Evolutionary conservation across 2,329 filamentous ascomycete genomes (phyloP).

Genomic region (Elsinoe ampelina): DNA sequence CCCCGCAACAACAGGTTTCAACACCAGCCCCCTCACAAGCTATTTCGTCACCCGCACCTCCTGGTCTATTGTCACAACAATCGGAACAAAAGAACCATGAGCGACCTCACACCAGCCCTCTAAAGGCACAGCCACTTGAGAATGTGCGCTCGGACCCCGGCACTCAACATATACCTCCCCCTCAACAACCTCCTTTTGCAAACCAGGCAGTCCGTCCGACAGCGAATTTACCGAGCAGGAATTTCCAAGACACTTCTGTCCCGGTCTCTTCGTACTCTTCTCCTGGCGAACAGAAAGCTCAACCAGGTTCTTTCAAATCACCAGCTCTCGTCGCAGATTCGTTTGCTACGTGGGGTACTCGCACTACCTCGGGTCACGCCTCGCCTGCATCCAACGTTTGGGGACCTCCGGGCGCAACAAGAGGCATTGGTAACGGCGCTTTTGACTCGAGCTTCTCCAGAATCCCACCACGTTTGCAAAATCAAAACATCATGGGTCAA

Average conservation of each 20-base stretch:
- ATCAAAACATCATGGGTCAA: constrained; percentile 22
- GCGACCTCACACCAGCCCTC: constrained; percentile 1
- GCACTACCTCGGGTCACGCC: constrained; percentile 26
- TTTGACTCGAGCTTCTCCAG: constrained; percentile 56
- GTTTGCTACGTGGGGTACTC: constrained; percentile 16
- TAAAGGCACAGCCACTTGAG: constrained; percentile 5
- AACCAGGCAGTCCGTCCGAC: constrained; percentile 44
- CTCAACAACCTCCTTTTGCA: constrained; percentile 28
- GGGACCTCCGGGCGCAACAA: constrained; percentile 59
- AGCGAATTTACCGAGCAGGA: not conserved
- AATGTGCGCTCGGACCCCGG: constrained; percentile 11
- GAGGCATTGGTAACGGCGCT: constrained; percentile 67
- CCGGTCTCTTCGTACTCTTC: constrained; percentile 42
- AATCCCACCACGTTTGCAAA: constrained; percentile 34
- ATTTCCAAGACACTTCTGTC: constrained; percentile 1
- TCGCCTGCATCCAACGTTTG: constrained; percentile 54
- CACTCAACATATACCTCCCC: not conserved
- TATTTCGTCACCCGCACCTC: constrained; percentile 25
- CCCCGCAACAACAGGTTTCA: constrained; percentile 45
- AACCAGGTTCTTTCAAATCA: constrained; percentile 21
- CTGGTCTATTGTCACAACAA: constrained; percentile 15
- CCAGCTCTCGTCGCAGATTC: constrained; percentile 14
- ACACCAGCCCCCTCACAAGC: constrained; percentile 39
- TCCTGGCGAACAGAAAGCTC: constrained; percentile 28
- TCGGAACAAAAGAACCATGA: not conserved